phyloP scores from a whole-genome alignment of 495 filamentous ascomycete species.

The Lophiotrema nucula region DNA sequence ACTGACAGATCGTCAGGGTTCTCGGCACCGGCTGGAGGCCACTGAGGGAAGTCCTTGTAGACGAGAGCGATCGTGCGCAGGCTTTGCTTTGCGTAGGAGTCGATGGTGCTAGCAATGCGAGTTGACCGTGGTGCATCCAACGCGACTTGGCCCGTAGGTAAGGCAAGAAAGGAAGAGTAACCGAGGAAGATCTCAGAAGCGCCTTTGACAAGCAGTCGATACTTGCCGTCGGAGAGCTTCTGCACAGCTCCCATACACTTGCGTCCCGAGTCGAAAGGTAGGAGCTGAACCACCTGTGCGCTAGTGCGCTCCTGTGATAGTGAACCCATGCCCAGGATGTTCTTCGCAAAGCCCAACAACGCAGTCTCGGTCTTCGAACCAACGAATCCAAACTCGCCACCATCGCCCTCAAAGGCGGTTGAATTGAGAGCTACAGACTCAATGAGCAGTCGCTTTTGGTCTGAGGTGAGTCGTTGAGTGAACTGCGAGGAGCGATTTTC shows the following conservation, averaged over 20 bases:
- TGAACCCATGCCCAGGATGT: conserved; percentile 72
- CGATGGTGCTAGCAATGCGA: conserved; percentile 16
- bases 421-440: conserved; percentile 83
- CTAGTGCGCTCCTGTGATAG: conserved; percentile 69
- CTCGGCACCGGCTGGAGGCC: conserved; percentile 24
- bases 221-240: conserved; percentile 18
- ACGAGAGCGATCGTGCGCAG: conserved; percentile 29
- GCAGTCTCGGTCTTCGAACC: conserved; percentile 92
- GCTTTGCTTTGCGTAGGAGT: conserved; percentile 21
- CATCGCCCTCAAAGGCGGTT: conserved; percentile 82
- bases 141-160: neutral
- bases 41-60: conserved; percentile 24
- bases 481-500: conserved; percentile 17
- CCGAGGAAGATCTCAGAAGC: conserved; percentile 26
- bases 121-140: conserved; percentile 7
- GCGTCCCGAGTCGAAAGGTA: conserved; percentile 27
- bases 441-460: conserved; percentile 62
- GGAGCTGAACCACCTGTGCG: conserved; percentile 51
- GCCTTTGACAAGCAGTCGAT: conserved; percentile 26
- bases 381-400: conserved; percentile 69
- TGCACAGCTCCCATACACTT: conserved; percentile 30
- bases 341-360: conserved; percentile 70
- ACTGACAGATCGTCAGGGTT: conserved; percentile 61
- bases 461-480: conserved; percentile 39
- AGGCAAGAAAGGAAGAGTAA: conserved; percentile 10